These are phyloP conservation scores for Zoysia japonica DNA, from an alignment of 176 grass and related monocot genomes.

Conservation along the genomic window DNA sequence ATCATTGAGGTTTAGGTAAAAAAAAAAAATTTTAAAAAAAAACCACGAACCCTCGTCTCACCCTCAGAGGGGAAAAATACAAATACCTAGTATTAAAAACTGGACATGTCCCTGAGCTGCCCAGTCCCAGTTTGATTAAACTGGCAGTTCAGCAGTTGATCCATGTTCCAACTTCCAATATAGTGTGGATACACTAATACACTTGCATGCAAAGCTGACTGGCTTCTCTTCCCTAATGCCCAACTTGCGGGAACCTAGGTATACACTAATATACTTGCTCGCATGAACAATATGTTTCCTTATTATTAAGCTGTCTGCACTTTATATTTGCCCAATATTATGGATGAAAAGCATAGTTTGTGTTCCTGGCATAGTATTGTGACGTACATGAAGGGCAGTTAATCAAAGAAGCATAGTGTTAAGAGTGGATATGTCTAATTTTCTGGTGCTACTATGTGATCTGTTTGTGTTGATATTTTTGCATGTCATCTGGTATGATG, in stretches of 20 bases:
- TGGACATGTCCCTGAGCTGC: background rate
- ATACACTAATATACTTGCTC: background rate
- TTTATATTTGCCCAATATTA: background rate
- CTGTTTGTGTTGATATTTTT: background rate
- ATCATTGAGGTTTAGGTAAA: slow-evolving; percentile 12
- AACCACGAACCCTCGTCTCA: no score
- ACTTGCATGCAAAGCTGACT: background rate
- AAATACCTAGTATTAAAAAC: background rate
- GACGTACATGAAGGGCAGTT: background rate
- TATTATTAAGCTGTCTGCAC: background rate
- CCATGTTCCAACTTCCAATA: no score
- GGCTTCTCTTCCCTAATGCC: background rate
- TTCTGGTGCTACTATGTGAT: slow-evolving; percentile 5
- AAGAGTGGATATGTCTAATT: background rate
- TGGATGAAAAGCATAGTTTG: slow-evolving; percentile 8
- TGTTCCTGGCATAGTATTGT: background rate
- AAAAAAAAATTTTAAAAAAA: no score
- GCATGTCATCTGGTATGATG: background rate
- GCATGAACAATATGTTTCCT: background rate
- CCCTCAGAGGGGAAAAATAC: background rate
- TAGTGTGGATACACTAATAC: background rate
- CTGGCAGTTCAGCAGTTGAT: background rate
- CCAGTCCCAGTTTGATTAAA: background rate
- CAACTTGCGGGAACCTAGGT: background rate
- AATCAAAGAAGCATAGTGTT: background rate